Evolutionary conservation across 2,329 filamentous ascomycete genomes (phyloP), one percentile per base, ranked within the genome.

Genomic region (Davidsoniella australis): DNA sequence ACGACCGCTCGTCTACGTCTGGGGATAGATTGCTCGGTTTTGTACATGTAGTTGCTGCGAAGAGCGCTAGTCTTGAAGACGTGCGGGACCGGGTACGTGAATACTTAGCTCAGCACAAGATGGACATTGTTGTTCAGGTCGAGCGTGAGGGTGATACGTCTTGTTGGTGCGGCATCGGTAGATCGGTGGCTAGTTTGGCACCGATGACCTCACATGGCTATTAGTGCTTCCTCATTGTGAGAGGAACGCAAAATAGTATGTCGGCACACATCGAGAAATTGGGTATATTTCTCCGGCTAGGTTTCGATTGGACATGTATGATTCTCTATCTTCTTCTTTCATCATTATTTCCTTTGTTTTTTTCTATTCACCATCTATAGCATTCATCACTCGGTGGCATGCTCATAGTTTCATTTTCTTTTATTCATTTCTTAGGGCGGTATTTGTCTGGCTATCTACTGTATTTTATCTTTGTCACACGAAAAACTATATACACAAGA

Each of bases 91-190:
- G 87, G n/a, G 82, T 88, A 0, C 69, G 73, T 41, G 71, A 76
- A 41, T 91, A 87, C 56, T 68, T 94, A 18, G 66, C 71, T 6
- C 75, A 75, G 47, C 75, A 82, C 55, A 76, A 78, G 40, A 82
- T 95, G 65, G 80, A 94, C 58, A 76, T 87, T 10, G 78, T 93
- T 23, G 75, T 95, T 4, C 89, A 95, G 63, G 83, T 94, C 1
- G 89, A 95, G 64, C 70, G 81, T 43, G 86, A 94, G 58, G 85
- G 83, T 0, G 85, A 94, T 51, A 60, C 62, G 39, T 68, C 66
- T 17, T 80, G 76, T 56, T 80, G 77, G 76, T 80, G 77, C 55
- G 68, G 68, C n/a, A 6, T 64, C 66, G 52, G 66, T 62, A 14
- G 51, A 7, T 36, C 42, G 0, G 41, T 26, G 24, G 24, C 41